Percentiles rank a stretch among this genome's conserved stretches.
Evolutionary conservation across 768 basidiomycete genomes (phyloP).

Genomic region (Gautieria morchelliformis): DNA sequence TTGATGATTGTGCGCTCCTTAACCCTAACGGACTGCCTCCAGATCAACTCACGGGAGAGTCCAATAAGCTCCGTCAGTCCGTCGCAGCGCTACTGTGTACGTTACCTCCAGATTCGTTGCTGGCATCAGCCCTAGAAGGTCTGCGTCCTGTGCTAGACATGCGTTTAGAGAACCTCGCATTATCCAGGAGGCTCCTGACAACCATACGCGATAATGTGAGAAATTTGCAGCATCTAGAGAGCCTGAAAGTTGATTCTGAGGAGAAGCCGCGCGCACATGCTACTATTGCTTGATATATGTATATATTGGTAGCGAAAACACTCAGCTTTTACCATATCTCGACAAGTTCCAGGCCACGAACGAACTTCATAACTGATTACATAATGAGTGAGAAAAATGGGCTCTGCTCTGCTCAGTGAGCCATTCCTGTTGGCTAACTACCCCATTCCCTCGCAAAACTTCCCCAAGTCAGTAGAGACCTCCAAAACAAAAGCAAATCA

Average conservation of each 20-base stretch:
- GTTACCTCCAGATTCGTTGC: background rate
- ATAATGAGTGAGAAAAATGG: slow-evolving; percentile 12
- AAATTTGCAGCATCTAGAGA: background rate
- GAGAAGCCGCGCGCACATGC: no score
- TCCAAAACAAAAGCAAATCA: background rate
- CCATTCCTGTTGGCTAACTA: slow-evolving; percentile 34
- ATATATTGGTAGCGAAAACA: no score
- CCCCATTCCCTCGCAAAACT: slow-evolving; percentile 15
- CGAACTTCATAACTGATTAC: background rate
- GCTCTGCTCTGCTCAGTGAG: slow-evolving; percentile 27
- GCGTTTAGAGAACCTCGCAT: background rate
- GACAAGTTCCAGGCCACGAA: no score
- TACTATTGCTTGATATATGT: no score
- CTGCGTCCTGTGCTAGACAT: background rate
- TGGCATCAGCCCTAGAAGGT: background rate
- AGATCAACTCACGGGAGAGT: background rate
- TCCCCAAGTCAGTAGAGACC: slow-evolving; percentile 12
- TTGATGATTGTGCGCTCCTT: background rate
- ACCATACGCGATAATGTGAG: background rate
- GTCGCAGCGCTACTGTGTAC: background rate
- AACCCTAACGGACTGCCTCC: no score
- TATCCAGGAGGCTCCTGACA: background rate
- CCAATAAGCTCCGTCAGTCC: background rate
- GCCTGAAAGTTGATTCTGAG: background rate
- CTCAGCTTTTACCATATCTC: no score